phyloP scores from a whole-genome alignment of 1,284 basidiomycete genomes.

The Naganishia liquefaciens region DNA sequence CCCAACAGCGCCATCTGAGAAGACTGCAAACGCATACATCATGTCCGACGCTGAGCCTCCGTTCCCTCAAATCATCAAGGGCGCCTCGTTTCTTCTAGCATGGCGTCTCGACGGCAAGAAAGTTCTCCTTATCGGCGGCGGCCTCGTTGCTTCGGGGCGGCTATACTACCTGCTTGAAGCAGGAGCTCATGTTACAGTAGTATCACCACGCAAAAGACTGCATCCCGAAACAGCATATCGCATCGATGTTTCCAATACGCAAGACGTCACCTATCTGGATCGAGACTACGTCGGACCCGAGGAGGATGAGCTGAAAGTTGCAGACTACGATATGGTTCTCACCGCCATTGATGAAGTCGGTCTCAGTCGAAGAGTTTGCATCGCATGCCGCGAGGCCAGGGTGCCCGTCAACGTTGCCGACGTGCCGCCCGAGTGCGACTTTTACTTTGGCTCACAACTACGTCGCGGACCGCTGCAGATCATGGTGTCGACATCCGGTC shows the following conservation, averaged over 20 bases:
- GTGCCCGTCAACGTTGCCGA: constrained; percentile 96
- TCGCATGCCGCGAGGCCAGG: constrained; percentile 65
- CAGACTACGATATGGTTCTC: constrained; percentile 80
- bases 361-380: constrained; percentile 65
- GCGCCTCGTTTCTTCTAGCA: constrained; percentile 57
- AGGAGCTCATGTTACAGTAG: constrained; percentile 53
- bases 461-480: constrained; percentile 88
- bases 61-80: constrained; percentile 45
- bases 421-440: constrained; percentile 92
- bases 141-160: constrained; percentile 59
- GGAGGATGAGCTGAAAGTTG: constrained; percentile 55
- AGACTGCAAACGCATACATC: neutral
- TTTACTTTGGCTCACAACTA: constrained; percentile 95
- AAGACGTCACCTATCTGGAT: constrained; percentile 70
- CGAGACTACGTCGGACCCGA: constrained; percentile 63
- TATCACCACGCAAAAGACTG: constrained; percentile 51
- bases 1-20: neutral
- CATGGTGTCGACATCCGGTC: constrained; percentile 93
- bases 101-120: constrained; percentile 57
- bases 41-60: constrained; percentile 37
- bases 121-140: constrained; percentile 61
- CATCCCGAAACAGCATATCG: constrained; percentile 57
- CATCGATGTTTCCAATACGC: constrained; percentile 48
- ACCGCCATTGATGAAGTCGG: constrained; percentile 87
- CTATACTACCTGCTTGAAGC: constrained; percentile 56